phyloP scores from a whole-genome alignment of 2,329 filamentous ascomycete genomes.

The Trichoderma guizhouense region DNA sequence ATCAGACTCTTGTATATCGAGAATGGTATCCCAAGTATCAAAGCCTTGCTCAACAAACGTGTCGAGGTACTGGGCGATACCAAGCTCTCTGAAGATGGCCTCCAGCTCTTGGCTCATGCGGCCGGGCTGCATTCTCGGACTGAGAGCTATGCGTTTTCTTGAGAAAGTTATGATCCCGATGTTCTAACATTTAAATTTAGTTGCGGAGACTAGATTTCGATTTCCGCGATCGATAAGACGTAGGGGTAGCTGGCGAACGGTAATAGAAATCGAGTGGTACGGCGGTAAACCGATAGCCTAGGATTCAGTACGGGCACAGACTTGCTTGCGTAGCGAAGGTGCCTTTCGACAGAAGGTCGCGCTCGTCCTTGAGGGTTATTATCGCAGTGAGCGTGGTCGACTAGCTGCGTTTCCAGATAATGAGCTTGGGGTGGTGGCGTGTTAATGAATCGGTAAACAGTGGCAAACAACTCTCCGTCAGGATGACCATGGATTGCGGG shows the following conservation, averaged over 20 bases:
- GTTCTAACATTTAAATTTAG: conserved; percentile 21
- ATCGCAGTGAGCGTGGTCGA: not conserved
- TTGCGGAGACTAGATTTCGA: not conserved
- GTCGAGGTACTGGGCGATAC: conserved; percentile 72
- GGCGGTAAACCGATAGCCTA: not conserved
- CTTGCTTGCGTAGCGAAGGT: not conserved
- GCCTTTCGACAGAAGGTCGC: not conserved
- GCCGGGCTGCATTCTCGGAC: conserved; percentile 21
- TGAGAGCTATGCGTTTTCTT: not conserved
- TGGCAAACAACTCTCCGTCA: not conserved
- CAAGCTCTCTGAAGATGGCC: conserved; percentile 68
- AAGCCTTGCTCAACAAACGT: conserved; percentile 75
- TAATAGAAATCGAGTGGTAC: not conserved
- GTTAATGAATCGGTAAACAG: not conserved
- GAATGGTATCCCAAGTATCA: conserved; percentile 78
- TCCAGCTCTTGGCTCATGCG: conserved; percentile 57
- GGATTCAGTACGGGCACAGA: not conserved
- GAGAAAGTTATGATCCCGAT: not conserved
- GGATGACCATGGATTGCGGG: not conserved
- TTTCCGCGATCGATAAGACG: not conserved
- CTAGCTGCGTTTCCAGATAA: not conserved
- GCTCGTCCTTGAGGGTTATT: not conserved
- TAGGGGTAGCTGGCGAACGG: not conserved
- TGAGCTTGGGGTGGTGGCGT: not conserved
- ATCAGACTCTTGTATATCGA: conserved; percentile 82